phyloP scores from a whole-genome alignment of 2,329 filamentous ascomycete species.

The Colletotrichum filicis region DNA sequence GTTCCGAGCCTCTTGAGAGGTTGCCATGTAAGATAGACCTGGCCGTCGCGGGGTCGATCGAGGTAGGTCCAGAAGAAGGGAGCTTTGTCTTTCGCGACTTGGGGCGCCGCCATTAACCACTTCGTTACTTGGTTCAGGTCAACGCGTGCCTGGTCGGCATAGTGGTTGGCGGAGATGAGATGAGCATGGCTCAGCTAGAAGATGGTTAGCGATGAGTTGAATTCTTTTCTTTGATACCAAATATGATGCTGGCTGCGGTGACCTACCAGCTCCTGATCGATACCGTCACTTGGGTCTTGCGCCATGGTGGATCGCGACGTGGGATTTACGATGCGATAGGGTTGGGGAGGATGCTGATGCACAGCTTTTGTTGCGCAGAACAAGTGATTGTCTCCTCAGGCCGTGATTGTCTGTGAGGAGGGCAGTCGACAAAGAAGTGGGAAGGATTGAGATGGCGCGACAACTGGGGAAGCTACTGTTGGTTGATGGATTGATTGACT shows the following conservation, averaged over 20 bases:
- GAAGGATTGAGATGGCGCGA: conserved; percentile 1
- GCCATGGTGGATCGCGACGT: conserved; percentile 32
- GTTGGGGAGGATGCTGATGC: neutral
- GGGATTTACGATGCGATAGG: neutral
- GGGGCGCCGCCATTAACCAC: conserved; percentile 85
- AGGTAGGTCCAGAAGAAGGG: conserved; percentile 96
- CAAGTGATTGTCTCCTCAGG: neutral
- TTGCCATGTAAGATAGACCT: conserved; percentile 89
- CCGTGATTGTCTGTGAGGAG: neutral
- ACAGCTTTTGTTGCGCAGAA: neutral
- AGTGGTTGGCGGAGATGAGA: conserved; percentile 85
- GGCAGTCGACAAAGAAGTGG: neutral
- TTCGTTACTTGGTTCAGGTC: conserved; percentile 82
- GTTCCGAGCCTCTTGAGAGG: conserved; percentile 76
- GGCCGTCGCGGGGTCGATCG: conserved; percentile 82
- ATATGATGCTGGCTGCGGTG: conserved; percentile 30
- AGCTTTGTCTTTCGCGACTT: conserved; percentile 84
- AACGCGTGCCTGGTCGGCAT: conserved; percentile 77
- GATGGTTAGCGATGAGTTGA: neutral
- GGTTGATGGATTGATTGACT: conserved; percentile 9
- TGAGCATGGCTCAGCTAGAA: conserved; percentile 86
- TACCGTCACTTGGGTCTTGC: conserved; percentile 36
- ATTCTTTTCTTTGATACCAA: conserved; percentile 44
- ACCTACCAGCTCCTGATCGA: conserved; percentile 35
- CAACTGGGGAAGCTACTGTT: conserved; percentile 3